Conservation (phyloP, 805 yeast species). For the Hanseniaspora mollemarum region DNA sequence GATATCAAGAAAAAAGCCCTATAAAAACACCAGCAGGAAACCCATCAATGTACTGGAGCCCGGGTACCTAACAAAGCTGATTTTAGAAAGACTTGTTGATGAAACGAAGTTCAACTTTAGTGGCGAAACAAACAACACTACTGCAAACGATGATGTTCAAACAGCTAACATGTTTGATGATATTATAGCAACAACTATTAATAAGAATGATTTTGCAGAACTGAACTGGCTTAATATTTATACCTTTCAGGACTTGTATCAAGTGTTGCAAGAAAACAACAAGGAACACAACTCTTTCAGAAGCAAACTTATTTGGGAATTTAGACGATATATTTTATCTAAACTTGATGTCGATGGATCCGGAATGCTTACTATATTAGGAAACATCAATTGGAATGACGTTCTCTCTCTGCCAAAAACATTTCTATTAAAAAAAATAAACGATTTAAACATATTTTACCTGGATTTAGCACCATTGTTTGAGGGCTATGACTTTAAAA, state of each 20-base stretch:
- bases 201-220: not conserved
- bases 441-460: constrained; percentile 2
- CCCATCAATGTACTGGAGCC: constrained; percentile 7
- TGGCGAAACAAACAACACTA: not conserved
- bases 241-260: not conserved
- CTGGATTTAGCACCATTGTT: not conserved
- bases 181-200: not conserved
- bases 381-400: constrained; percentile 10
- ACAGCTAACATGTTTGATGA: not conserved
- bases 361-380: constrained; percentile 5
- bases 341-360: constrained; percentile 10
- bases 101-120: not conserved
- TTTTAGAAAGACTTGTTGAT: constrained; percentile 6
- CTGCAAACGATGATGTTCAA: not conserved
- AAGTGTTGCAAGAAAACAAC: constrained; percentile 9
- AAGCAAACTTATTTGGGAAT: constrained; percentile 5
- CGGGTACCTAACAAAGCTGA: not conserved
- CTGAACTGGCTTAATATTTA: constrained; percentile 10
- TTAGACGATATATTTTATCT: not conserved
- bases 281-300: constrained; percentile 2
- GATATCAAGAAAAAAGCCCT: constrained; percentile 7
- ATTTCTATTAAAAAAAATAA: not conserved
- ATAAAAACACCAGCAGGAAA: not conserved
- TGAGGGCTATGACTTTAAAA: constrained; percentile 1
- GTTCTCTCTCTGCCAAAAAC: constrained; percentile 1